A percentile compares a stretch with the other conserved stretches of the same genome.
phyloP scores from a whole-genome alignment of 75 land plant species.

The Picea sitchensis region DNA sequence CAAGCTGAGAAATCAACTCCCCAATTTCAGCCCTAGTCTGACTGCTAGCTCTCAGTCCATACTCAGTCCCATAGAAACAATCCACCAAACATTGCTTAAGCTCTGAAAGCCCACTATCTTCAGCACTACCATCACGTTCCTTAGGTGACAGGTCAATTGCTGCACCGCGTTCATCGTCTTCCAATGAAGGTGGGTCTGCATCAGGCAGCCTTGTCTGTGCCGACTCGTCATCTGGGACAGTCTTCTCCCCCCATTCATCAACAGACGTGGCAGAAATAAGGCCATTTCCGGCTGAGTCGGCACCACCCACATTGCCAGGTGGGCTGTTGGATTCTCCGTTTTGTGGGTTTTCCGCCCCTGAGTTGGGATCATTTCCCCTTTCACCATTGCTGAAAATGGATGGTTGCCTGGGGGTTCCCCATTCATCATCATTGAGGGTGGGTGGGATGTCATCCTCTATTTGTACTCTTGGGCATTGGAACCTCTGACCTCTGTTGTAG shows the following conservation, averaged over 20 bases:
- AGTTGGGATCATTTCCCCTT: conserved; percentile 20
- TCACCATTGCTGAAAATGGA: conserved; percentile 5
- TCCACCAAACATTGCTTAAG: conserved; percentile 60
- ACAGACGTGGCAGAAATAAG: background rate
- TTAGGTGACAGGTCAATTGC: background rate
- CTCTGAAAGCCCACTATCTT: conserved; percentile 15
- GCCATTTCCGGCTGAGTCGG: background rate
- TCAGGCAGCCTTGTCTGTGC: conserved; percentile 11
- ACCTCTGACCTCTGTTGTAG: background rate
- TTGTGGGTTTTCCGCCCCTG: background rate
- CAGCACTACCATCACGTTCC: background rate
- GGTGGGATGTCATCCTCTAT: background rate
- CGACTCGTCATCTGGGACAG: conserved; percentile 12
- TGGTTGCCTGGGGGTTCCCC: background rate
- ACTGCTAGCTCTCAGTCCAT: conserved; percentile 44
- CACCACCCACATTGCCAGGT: background rate
- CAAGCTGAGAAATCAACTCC: conserved; percentile 66
- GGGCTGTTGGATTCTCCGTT: background rate
- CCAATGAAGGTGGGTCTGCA: conserved; percentile 23
- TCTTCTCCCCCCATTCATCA: conserved; percentile 30
- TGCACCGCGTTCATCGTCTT: conserved; percentile 25
- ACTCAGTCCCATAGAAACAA: conserved; percentile 54
- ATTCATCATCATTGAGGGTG: conserved; percentile 1
- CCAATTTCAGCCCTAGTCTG: conserved; percentile 55
- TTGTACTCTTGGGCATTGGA: background rate